Evolutionary conservation across 805 yeast genomes (phyloP).

Genomic region (Hanseniaspora hatyaiensis): DNA sequence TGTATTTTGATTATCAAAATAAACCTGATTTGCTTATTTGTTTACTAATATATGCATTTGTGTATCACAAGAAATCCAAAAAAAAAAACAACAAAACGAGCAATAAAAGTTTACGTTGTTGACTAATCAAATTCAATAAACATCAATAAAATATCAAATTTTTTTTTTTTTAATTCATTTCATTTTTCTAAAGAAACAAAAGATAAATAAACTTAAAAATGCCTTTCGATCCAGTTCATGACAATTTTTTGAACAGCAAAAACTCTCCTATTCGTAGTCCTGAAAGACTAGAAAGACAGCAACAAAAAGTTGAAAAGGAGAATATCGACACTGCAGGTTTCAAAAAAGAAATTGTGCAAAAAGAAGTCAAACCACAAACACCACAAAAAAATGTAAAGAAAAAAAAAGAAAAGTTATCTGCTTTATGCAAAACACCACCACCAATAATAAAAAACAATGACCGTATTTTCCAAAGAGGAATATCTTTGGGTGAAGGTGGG

Average conservation of each 20-base stretch:
- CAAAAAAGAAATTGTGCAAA: not conserved
- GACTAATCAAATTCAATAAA: too few relatives aligned
- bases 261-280: constrained; percentile 16
- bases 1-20: too few relatives aligned
- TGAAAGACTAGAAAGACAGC: constrained; percentile 9
- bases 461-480: constrained; percentile 80
- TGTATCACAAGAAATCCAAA: too few relatives aligned
- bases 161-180: not conserved
- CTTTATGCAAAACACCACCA: constrained; percentile 94
- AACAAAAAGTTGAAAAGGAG: constrained; percentile 19
- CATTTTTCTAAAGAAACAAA: not conserved
- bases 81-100: too few relatives aligned
- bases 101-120: too few relatives aligned
- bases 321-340: constrained; percentile 18
- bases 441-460: constrained; percentile 84
- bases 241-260: constrained; percentile 12
- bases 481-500: constrained; percentile 93
- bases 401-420: constrained; percentile 78
- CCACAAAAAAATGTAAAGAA: constrained; percentile 34
- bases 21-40: too few relatives aligned
- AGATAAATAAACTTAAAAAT: too few relatives aligned
- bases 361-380: constrained; percentile 22
- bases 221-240: constrained; percentile 15
- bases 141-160: too few relatives aligned
- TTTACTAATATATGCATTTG: too few relatives aligned